These are phyloP conservation scores for Achaetomiella virescens DNA, from an alignment of 495 filamentous ascomycete species.

Conservation along the genomic window DNA sequence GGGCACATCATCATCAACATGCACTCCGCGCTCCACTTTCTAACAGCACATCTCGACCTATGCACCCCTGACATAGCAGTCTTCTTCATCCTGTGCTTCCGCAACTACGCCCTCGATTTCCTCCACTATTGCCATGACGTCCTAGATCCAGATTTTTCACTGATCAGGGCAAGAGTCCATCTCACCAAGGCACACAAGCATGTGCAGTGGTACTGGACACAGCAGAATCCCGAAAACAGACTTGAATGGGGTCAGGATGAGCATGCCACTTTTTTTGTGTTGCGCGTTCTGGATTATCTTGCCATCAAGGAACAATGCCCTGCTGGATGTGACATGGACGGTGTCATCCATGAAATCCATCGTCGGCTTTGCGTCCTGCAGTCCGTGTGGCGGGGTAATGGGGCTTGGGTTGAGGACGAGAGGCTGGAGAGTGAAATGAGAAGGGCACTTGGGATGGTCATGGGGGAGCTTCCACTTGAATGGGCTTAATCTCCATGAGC, in stretches of 20 bases:
- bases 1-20: neutral
- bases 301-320: neutral
- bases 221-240: neutral
- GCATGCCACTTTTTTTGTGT: constrained; percentile 1
- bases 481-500: neutral
- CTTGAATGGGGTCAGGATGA: neutral
- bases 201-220: neutral
- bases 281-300: neutral
- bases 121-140: neutral
- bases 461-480: neutral
- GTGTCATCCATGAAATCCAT: neutral
- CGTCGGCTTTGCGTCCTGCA: neutral
- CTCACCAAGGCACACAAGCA: neutral
- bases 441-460: neutral
- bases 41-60: neutral
- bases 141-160: neutral
- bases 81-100: constrained; percentile 3
- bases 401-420: neutral
- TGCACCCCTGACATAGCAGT: neutral
- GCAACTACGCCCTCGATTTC: neutral
- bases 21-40: neutral
- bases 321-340: neutral
- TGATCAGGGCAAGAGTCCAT: neutral
- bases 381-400: neutral
- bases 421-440: neutral